Percentiles rank a stretch among this genome's conserved stretches.
Conservation (phyloP, 139 green algal species). For the Chlamydomonas incerta region DNA sequence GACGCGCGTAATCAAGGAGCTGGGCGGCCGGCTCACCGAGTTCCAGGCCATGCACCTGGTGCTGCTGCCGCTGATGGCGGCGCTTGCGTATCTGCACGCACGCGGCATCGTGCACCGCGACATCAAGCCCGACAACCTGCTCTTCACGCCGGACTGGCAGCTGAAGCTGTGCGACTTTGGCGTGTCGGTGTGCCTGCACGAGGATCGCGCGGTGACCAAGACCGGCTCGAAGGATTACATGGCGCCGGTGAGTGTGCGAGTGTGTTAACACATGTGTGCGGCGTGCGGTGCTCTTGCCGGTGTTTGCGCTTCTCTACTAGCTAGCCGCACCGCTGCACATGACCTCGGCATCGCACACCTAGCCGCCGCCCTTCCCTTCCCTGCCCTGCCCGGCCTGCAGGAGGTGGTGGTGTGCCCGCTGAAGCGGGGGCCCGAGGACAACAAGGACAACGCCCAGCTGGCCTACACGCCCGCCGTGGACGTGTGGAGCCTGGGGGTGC, state of each 20-base stretch:
- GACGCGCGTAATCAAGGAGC: slow-evolving; percentile 34
- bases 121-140: slow-evolving; percentile 42
- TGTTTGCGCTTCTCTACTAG: too few species aligned
- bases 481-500: slow-evolving; percentile 53
- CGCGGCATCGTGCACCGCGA: slow-evolving; percentile 23
- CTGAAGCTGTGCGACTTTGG: slow-evolving; percentile 68
- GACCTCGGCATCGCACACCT: not conserved
- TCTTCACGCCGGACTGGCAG: slow-evolving; percentile 39
- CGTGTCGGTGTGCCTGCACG: slow-evolving; percentile 54
- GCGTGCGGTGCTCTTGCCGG: too few species aligned
- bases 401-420: slow-evolving; percentile 60
- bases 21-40: slow-evolving; percentile 54
- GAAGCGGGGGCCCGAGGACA: slow-evolving; percentile 56
- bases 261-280: too few species aligned
- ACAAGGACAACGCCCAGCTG: slow-evolving; percentile 53
- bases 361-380: not conserved
- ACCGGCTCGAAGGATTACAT: slow-evolving; percentile 64
- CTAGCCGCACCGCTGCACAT: not conserved
- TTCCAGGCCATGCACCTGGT: slow-evolving; percentile 53
- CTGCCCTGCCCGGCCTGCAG: slow-evolving; percentile 51
- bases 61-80: slow-evolving; percentile 56
- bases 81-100: slow-evolving; percentile 42
- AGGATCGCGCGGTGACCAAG: slow-evolving; percentile 61
- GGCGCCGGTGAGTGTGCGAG: slow-evolving; percentile 37
- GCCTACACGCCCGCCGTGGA: slow-evolving; percentile 53